phyloP scores from a whole-genome alignment of 768 basidiomycete species.

The Panus rudis region DNA sequence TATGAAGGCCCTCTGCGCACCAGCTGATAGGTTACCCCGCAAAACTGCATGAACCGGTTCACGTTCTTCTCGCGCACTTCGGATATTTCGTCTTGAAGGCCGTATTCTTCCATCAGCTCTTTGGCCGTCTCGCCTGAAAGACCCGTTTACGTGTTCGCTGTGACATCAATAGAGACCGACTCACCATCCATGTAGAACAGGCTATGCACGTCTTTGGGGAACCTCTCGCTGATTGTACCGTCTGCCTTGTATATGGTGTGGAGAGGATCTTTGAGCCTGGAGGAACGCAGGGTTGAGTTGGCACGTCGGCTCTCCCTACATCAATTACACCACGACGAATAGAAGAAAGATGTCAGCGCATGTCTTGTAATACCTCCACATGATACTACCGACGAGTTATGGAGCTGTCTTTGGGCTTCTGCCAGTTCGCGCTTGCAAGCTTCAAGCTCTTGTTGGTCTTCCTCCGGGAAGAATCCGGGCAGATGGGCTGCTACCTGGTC shows the following conservation, averaged over 20 bases:
- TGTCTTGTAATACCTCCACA: slow-evolving; percentile 16
- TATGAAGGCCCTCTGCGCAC: slow-evolving; percentile 25
- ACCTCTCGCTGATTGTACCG: slow-evolving; percentile 40
- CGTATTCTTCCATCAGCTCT: slow-evolving; percentile 27
- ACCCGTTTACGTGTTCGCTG: not conserved
- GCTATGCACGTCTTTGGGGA: slow-evolving; percentile 43
- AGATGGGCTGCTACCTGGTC: slow-evolving; percentile 44
- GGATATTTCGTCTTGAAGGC: slow-evolving; percentile 24
- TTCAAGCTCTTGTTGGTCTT: slow-evolving; percentile 42
- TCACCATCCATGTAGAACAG: slow-evolving; percentile 49
- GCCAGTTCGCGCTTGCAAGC: slow-evolving; percentile 39
- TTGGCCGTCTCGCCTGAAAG: slow-evolving; percentile 18
- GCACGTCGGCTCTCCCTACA: slow-evolving; percentile 49
- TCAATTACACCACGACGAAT: not conserved
- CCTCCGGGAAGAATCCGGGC: slow-evolving; percentile 37
- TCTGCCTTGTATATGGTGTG: slow-evolving; percentile 41
- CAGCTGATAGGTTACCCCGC: slow-evolving; percentile 51
- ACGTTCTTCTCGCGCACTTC: slow-evolving; percentile 41
- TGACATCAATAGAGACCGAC: slow-evolving; percentile 9
- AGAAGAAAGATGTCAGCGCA: not conserved
- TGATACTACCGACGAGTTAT: slow-evolving; percentile 43
- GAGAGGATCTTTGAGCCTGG: slow-evolving; percentile 33
- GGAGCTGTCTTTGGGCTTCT: slow-evolving; percentile 37
- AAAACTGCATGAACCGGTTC: slow-evolving; percentile 50
- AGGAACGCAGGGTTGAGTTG: slow-evolving; percentile 41